phyloP scores from a whole-genome alignment of 495 filamentous ascomycete species.

The Penicillium mononematosum region DNA sequence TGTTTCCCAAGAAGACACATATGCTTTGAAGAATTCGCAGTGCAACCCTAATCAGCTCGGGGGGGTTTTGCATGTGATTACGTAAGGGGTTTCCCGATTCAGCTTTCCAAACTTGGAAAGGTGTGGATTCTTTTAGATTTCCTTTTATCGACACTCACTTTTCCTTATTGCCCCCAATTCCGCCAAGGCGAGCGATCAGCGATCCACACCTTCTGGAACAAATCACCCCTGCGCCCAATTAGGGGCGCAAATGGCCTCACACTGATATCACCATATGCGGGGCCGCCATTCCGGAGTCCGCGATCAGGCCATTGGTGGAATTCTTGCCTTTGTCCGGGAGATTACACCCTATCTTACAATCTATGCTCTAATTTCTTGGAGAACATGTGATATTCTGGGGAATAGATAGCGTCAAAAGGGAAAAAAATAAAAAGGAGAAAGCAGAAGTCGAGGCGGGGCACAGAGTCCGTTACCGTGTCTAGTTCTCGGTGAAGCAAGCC shows the following conservation, averaged over 20 bases:
- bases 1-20: neutral
- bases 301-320: conserved; percentile 16
- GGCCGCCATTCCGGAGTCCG: conserved; percentile 38
- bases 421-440: neutral
- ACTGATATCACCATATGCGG: conserved; percentile 45
- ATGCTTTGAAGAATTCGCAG: neutral
- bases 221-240: conserved; percentile 23
- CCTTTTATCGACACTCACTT: neutral
- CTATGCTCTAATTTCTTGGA: neutral
- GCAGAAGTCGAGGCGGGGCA: conserved; percentile 3
- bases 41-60: conserved; percentile 5
- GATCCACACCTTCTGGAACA: conserved; percentile 48
- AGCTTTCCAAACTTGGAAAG: neutral
- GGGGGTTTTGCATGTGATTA: conserved; percentile 7
- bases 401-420: neutral
- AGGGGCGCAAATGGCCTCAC: conserved; percentile 22
- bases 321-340: neutral
- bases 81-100: conserved; percentile 8
- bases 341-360: conserved; percentile 4
- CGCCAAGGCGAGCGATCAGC: conserved; percentile 41
- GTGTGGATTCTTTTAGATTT: no score
- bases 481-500: conserved; percentile 27
- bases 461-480: conserved; percentile 14
- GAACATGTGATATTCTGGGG: conserved; percentile 13
- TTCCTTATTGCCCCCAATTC: conserved; percentile 21